Evolutionary conservation across 2,329 filamentous ascomycete species (phyloP).

Genomic region (Laburnicola sp.): DNA sequence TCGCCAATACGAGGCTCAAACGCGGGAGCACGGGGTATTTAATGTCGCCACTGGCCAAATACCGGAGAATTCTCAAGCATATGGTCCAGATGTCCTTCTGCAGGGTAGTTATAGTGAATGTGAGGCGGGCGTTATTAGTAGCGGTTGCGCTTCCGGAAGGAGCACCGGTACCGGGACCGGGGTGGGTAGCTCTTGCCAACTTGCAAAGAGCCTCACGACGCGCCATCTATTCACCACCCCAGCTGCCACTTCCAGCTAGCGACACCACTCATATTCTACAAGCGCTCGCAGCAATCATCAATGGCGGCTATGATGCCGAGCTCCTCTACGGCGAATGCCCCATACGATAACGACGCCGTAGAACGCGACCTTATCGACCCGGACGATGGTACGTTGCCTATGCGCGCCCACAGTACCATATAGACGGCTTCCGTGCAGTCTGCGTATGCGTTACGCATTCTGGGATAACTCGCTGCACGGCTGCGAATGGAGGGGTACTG

Average conservation of each 20-base stretch:
- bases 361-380: constrained; percentile 58
- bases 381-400: constrained; percentile 51
- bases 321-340: constrained; percentile 42
- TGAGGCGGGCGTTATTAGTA: constrained; percentile 26
- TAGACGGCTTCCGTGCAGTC: neutral
- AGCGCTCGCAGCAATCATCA: constrained; percentile 30
- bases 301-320: constrained; percentile 54
- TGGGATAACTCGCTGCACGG: neutral
- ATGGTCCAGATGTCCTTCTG: constrained; percentile 10
- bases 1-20: constrained; percentile 8
- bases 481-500: neutral
- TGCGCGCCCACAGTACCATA: constrained; percentile 4
- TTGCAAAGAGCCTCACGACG: constrained; percentile 35
- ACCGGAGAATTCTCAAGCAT: constrained; percentile 7
- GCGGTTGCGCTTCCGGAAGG: constrained; percentile 29
- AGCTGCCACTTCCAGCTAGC: constrained; percentile 26
- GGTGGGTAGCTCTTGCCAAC: constrained; percentile 21
- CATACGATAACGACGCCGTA: constrained; percentile 51
- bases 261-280: constrained; percentile 10
- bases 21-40: constrained; percentile 18
- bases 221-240: constrained; percentile 19
- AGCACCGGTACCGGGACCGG: constrained; percentile 24
- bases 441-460: constrained; percentile 7
- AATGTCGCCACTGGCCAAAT: constrained; percentile 20
- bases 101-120: constrained; percentile 30